These are phyloP conservation scores for Wickerhamiella infanticola DNA, from an alignment of 1,139 yeast species.

Conservation along the genomic window DNA sequence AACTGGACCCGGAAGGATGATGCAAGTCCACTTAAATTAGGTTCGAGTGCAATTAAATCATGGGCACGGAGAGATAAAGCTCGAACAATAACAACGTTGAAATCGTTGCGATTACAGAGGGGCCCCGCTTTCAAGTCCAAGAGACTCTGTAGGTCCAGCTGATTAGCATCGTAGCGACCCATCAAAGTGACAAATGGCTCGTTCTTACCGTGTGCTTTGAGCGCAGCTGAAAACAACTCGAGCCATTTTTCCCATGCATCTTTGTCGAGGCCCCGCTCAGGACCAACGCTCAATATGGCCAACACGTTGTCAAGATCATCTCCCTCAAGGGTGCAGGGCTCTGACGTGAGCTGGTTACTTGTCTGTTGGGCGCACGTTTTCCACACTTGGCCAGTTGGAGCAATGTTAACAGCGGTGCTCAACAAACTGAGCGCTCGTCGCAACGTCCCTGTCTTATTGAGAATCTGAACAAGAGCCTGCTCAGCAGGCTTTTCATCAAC, in stretches of 20 bases:
- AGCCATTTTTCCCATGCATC: background rate
- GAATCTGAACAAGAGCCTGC: background rate
- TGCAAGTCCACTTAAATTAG: background rate
- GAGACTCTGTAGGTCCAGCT: background rate
- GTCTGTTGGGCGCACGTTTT: background rate
- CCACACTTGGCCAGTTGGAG: background rate
- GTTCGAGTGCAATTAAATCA: background rate
- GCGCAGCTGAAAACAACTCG: background rate
- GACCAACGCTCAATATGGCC: background rate
- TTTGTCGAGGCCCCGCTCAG: background rate
- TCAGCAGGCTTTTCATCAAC: background rate
- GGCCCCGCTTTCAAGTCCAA: background rate
- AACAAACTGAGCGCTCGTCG: background rate
- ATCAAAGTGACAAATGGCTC: background rate
- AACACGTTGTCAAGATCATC: background rate
- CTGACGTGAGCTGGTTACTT: background rate
- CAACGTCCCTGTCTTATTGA: background rate
- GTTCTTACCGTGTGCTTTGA: background rate
- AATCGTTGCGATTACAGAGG: background rate
- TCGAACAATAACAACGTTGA: background rate
- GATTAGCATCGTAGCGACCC: background rate
- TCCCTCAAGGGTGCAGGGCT: background rate
- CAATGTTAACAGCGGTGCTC: background rate
- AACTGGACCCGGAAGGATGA: background rate
- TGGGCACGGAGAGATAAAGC: background rate